phyloP scores from a whole-genome alignment of 805 yeast genomes.

The Zygosaccharomyces lentus region DNA sequence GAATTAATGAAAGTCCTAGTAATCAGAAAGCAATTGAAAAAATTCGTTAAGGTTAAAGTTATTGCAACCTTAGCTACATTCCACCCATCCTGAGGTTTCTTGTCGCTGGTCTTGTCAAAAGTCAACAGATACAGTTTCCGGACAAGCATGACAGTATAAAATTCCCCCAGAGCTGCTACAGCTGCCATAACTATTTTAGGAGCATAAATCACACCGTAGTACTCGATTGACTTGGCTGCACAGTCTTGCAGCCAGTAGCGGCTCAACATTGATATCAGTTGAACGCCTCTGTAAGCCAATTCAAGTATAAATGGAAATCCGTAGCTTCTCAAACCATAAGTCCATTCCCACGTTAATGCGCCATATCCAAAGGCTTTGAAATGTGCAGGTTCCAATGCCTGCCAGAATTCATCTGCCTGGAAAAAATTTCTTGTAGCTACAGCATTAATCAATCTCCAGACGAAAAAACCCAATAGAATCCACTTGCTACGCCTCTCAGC shows the following conservation, averaged over 20 bases:
- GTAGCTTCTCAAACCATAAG: conserved; percentile 64
- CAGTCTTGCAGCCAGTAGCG: background rate
- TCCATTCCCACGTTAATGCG: conserved; percentile 93
- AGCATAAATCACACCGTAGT: conserved; percentile 39
- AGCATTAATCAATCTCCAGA: conserved; percentile 58
- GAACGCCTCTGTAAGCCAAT: conserved; percentile 20
- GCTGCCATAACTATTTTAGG: conserved; percentile 72
- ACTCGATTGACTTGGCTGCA: conserved; percentile 35
- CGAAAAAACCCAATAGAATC: conserved; percentile 32
- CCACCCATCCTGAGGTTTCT: conserved; percentile 2
- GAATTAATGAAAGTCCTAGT: conserved; percentile 86
- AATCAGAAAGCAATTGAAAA: conserved; percentile 74
- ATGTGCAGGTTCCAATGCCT: conserved; percentile 90
- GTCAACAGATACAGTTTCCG: conserved; percentile 24
- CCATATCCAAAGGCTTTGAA: conserved; percentile 71
- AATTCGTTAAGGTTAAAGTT: conserved; percentile 27
- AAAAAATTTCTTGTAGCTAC: conserved; percentile 67
- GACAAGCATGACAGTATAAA: conserved; percentile 49
- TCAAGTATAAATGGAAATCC: conserved; percentile 73
- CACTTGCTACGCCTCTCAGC: conserved; percentile 5
- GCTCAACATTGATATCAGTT: background rate
- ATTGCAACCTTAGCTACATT: conserved; percentile 22
- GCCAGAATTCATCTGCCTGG: conserved; percentile 97
- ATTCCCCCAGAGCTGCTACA: conserved; percentile 70
- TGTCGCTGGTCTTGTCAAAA: conserved; percentile 16